Evolutionary conservation across 2,329 filamentous ascomycete species (phyloP), one percentile per base, ranked within the genome.

Genomic region (Cladosporium cucumerinum): DNA sequence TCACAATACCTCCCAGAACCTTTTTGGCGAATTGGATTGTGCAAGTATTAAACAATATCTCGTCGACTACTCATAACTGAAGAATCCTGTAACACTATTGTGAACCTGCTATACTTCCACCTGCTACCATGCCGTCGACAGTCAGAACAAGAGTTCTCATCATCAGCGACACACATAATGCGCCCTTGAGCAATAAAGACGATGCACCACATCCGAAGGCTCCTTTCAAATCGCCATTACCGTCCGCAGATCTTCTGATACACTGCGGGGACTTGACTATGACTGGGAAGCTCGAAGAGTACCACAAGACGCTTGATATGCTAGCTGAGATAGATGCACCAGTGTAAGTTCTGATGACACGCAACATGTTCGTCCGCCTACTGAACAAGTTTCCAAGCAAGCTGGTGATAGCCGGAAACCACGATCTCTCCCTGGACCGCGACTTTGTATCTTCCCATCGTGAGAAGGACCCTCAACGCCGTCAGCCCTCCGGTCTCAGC

Each of bases 371-470:
- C 5, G 36, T 10, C 30, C 21, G 16, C 10, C 11, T 26, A 12
- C 54, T 57, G 14, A 57, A 23, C 30, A 57, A 1, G 1, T 4
- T 2, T 25, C 11, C n/a, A 2, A 58, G 55, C 34, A 89, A 88
- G 70, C 77, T 89, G 26, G 82, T 88, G 23, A 87, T 89, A 66
- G 82, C 86, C 0, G 86, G 86, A 0, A 88, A 88, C 70, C 86
- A 89, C 74, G 86, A 88, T 70, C 77, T 86, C 51, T 83, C 81
- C 4, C 78, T 88, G 0, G 85, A 89, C 59, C 18, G 54, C 5
- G 66, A 69, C 28, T 71, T 65, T 60, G 48, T 73, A 34, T 62
- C 65, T 18, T 62, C 60, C 2, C 66, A 69, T 57, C 54, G 49
- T 12, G 43, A 59, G 11, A 43, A 66, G 12, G 30, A 66, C 28